Evolutionary conservation across 306 rosid species (phyloP).

Genomic region (Gleditsia sinensis): DNA sequence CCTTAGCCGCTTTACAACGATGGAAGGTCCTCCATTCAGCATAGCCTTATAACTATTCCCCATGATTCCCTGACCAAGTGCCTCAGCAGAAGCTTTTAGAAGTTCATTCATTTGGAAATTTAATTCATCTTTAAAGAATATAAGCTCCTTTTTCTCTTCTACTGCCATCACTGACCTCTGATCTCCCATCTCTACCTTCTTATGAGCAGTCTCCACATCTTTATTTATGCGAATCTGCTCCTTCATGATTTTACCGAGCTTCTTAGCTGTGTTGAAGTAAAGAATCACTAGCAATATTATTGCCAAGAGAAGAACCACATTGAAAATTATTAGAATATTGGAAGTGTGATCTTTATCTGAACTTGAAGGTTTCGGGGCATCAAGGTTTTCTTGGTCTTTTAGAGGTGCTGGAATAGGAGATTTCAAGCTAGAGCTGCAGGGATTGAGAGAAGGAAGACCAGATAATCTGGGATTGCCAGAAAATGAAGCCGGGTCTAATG

Average conservation of each 20-base stretch:
- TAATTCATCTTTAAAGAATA: conserved; percentile 43
- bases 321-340: conserved; percentile 33
- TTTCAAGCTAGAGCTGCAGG: not conserved
- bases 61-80: conserved; percentile 69
- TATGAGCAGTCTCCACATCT: conserved; percentile 22
- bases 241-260: conserved; percentile 49
- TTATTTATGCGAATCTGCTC: conserved; percentile 9
- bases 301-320: conserved; percentile 44
- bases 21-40: conserved; percentile 47
- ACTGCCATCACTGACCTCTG: conserved; percentile 31
- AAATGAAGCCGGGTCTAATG: conserved; percentile 33
- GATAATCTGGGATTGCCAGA: conserved; percentile 43
- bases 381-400: not conserved
- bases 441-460: conserved; percentile 33
- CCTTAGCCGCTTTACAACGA: conserved; percentile 78
- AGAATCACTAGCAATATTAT: conserved; percentile 47
- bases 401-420: not conserved
- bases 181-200: conserved; percentile 38
- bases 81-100: conserved; percentile 82
- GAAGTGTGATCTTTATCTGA: not conserved
- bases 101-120: conserved; percentile 66
- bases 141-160: conserved; percentile 60
- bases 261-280: conserved; percentile 48
- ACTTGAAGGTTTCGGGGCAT: not conserved
- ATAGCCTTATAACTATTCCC: conserved; percentile 79